These are phyloP conservation scores for Scutellaria galericulata DNA, from an alignment of 257 asterid species.

Conservation along the genomic window DNA sequence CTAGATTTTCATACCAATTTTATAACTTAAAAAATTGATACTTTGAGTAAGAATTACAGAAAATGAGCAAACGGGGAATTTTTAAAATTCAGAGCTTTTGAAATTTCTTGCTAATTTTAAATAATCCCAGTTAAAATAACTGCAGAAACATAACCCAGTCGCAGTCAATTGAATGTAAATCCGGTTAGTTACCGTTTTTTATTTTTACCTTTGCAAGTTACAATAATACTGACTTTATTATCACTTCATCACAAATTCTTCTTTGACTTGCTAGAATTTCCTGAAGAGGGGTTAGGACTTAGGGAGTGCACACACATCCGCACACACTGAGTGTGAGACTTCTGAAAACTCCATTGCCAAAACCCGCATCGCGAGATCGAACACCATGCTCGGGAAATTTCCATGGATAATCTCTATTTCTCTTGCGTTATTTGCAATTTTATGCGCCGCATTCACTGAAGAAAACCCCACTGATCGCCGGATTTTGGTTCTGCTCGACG, in stretches of 20 bases:
- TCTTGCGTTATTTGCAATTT: constrained; percentile 34
- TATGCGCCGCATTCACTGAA: constrained; percentile 64
- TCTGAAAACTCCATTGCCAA: constrained; percentile 22
- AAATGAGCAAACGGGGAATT: too few relatives aligned
- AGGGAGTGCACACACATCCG: neutral
- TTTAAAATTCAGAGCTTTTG: too few relatives aligned
- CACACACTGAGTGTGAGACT: constrained; percentile 26
- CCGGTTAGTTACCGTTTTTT: neutral
- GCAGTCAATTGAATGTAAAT: neutral
- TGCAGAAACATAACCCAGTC: neutral
- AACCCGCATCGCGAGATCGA: constrained; percentile 32
- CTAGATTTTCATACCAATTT: too few relatives aligned
- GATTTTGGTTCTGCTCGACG: constrained; percentile 69
- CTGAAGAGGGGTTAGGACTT: neutral
- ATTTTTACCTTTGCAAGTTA: neutral
- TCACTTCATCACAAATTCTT: neutral
- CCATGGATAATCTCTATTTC: constrained; percentile 23
- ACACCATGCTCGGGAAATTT: constrained; percentile 40
- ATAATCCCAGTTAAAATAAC: too few relatives aligned
- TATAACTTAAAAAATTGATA: too few relatives aligned
- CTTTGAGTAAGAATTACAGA: too few relatives aligned
- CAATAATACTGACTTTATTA: too few relatives aligned
- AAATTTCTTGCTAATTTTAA: too few relatives aligned
- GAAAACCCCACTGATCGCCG: constrained; percentile 74
- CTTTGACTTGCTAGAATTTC: neutral